Conservation (phyloP, 148 eudicot genomes). For the Agrostemma githago region DNA sequence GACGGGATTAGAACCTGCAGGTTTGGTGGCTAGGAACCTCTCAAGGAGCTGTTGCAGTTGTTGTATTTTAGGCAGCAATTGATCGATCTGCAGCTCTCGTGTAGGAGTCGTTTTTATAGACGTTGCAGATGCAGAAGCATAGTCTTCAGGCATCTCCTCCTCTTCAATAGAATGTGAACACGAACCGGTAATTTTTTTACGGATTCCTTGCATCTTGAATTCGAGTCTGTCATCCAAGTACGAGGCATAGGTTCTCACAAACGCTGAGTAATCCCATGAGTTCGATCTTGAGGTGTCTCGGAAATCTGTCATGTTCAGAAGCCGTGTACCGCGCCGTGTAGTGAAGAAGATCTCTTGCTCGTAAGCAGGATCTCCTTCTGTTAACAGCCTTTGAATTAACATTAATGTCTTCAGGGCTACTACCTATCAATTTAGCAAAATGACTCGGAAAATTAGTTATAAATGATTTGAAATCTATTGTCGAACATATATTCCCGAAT, state of each 20-base stretch:
- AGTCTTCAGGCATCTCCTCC: conserved; percentile 18
- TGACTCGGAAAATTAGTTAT: too few relatives aligned
- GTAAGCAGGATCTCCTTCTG: conserved; percentile 64
- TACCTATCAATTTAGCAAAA: conserved; percentile 20
- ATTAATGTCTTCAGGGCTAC: conserved; percentile 82
- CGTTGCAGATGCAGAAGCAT: conserved; percentile 13
- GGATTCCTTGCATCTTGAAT: conserved; percentile 52
- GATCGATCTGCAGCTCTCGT: conserved; percentile 37
- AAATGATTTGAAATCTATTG: too few relatives aligned
- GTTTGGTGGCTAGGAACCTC: conserved; percentile 71
- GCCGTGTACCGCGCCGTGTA: conserved; percentile 78
- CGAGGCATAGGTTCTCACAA: conserved; percentile 61
- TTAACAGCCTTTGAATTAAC: conserved; percentile 59
- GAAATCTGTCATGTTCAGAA: conserved; percentile 77
- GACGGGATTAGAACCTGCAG: conserved; percentile 47
- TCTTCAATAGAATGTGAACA: conserved; percentile 22
- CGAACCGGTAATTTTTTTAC: conserved; percentile 20
- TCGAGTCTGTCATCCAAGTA: conserved; percentile 74
- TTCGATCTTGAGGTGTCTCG: conserved; percentile 48
- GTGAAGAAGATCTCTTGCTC: conserved; percentile 80
- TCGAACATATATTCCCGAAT: too few relatives aligned
- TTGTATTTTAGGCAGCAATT: conserved; percentile 42
- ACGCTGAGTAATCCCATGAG: conserved; percentile 80
- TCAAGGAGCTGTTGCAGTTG: conserved; percentile 71
- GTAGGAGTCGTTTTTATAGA: conserved; percentile 29